Percentiles rank a stretch among this genome's conserved stretches.
Evolutionary conservation across 2,329 filamentous ascomycete genomes (phyloP).

Genomic region (Fusarium subtropicale): DNA sequence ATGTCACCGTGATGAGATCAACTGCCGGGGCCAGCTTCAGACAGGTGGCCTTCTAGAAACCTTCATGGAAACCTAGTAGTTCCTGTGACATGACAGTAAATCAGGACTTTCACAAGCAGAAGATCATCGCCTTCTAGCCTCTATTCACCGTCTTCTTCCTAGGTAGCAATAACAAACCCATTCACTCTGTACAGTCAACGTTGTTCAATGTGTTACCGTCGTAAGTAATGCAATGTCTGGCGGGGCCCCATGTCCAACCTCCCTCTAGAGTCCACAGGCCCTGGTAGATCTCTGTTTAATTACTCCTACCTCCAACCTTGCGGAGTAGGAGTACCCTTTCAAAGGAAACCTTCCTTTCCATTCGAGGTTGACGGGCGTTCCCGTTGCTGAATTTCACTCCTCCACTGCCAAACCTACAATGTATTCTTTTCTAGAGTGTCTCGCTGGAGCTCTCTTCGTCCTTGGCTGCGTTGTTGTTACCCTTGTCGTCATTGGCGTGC

Average conservation of each 20-base stretch:
- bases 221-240: slow-evolving; percentile 1
- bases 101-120: background rate
- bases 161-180: background rate
- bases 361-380: slow-evolving; percentile 2
- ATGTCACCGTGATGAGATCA: background rate
- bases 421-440: slow-evolving; percentile 49
- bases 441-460: slow-evolving; percentile 62
- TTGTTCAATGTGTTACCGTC: background rate
- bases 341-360: background rate
- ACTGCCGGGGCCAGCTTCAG: background rate
- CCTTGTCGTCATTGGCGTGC: slow-evolving; percentile 68
- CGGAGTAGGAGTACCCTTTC: background rate
- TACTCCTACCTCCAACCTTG: slow-evolving; percentile 4
- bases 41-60: background rate
- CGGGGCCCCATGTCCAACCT: slow-evolving; percentile 10
- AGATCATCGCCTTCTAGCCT: background rate
- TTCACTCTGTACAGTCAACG: background rate
- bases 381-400: slow-evolving; percentile 6
- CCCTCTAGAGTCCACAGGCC: slow-evolving; percentile 4
- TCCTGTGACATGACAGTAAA: background rate
- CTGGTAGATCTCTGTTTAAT: slow-evolving; percentile 18
- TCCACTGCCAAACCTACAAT: slow-evolving; percentile 35
- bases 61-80: background rate
- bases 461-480: slow-evolving; percentile 65
- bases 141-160: background rate